phyloP scores from a whole-genome alignment of 1,284 basidiomycete genomes.

The Coniferiporia weirii region DNA sequence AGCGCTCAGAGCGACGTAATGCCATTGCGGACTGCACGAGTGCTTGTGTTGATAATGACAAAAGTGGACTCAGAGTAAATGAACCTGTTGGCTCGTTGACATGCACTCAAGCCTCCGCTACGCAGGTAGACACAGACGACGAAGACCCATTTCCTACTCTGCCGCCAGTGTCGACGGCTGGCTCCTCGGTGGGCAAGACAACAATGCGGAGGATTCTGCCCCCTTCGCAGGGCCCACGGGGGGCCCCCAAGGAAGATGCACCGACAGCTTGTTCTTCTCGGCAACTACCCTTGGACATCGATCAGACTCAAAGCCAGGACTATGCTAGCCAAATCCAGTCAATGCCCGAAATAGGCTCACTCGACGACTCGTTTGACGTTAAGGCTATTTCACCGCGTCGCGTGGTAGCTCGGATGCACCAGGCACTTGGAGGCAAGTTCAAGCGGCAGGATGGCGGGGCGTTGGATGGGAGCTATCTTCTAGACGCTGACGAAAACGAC shows the following conservation, averaged over 20 bases:
- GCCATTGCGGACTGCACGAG: not conserved
- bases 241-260: not conserved
- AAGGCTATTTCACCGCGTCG: not conserved
- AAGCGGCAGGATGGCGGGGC: not conserved
- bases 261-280: not conserved
- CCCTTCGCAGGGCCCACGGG: not conserved
- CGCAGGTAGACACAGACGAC: slow-evolving; percentile 14
- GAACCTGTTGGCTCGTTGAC: not conserved
- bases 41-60: not conserved
- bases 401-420: not conserved
- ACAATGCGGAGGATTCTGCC: not conserved
- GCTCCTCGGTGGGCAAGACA: not conserved
- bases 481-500: slow-evolving; percentile 46
- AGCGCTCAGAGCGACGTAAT: not conserved
- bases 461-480: slow-evolving; percentile 23
- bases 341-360: slow-evolving; percentile 8
- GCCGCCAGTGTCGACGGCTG: not conserved
- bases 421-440: not conserved
- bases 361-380: not conserved
- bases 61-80: not conserved
- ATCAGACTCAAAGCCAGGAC: not conserved
- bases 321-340: not conserved
- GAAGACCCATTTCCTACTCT: slow-evolving; percentile 8
- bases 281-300: not conserved
- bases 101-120: slow-evolving; percentile 12